Base-by-base conservation (phyloP, 805 yeast species). In the Nakazawaea wickerhamii region DNA sequence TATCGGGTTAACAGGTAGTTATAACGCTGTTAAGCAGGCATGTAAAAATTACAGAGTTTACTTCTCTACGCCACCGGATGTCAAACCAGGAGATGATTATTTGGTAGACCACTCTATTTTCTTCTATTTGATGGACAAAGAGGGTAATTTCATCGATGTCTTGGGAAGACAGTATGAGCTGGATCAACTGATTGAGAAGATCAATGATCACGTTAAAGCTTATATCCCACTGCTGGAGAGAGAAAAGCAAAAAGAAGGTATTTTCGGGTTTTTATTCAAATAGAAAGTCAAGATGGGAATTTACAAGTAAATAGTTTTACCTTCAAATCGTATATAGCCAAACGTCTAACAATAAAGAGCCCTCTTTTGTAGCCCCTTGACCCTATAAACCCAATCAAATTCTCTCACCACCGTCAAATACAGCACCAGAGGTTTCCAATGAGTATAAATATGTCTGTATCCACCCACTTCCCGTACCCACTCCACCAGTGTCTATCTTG, bases 51-150 rank as follows among this genome's bases (percentile, higher is more conserved):
- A 80, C 65, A 74, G 99, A 51, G 99, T 93, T 11, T 93, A 93
- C 63, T 93, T 93, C 63, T 87, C 96, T n/a, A 93, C 99, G 1
- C 99, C 99, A 3, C 85, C 90, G 20, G 78, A 88, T 57, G 83
- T 93, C 36, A 87, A 89, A 59, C 93, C 95, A 0, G 98, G 97
- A 15, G 95, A 93, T 63, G 96, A 93, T 54, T 93, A 93, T 59
- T 71, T 93, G 48, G 99, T 93, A 25, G 99, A 93, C 59, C 99
- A 93, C 64, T 91, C 98, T 3, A 89, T 93, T 46, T 93, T 93
- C 77, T 91, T 91, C 65, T 93, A 93, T 58, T 68, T 93, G 54
- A 91, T 93, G 97, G 98, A 93, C 60, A 90, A 96, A n/a, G 96
- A 93, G 59, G 99, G 98, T 37, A 79, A 87, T 57, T 93, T 88